Evolutionary conservation across 768 basidiomycete genomes (phyloP).

Genomic region (Mycena epipterygia): DNA sequence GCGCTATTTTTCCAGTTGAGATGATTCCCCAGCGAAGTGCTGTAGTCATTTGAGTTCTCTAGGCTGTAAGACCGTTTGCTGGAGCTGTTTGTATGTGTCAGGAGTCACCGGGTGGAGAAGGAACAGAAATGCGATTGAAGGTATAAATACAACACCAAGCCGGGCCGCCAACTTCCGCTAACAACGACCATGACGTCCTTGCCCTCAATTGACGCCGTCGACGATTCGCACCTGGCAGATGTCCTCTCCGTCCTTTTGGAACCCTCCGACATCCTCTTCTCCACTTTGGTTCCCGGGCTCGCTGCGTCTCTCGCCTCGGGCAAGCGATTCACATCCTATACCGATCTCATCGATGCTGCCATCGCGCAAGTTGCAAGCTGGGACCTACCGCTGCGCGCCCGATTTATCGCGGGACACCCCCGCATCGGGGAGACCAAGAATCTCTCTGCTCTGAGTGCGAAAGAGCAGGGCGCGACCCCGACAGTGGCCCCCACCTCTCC

Average conservation of each 20-base stretch:
- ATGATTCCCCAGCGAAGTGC: conserved; percentile 88
- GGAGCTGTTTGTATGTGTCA: too few species aligned
- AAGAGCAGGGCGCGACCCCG: conserved; percentile 75
- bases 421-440: conserved; percentile 88
- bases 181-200: conserved; percentile 35
- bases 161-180: too few species aligned
- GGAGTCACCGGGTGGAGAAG: too few species aligned
- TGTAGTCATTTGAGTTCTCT: conserved; percentile 43
- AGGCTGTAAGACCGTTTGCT: background rate
- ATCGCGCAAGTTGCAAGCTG: conserved; percentile 66
- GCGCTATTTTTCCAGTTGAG: conserved; percentile 79
- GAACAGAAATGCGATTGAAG: too few species aligned
- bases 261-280: conserved; percentile 69
- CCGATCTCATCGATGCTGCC: conserved; percentile 68
- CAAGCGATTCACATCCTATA: conserved; percentile 55
- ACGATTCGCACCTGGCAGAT: conserved; percentile 46
- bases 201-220: conserved; percentile 52
- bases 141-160: too few species aligned
- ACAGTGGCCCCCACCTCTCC: conserved; percentile 71
- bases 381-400: conserved; percentile 63
- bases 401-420: conserved; percentile 88
- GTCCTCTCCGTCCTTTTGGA: conserved; percentile 59
- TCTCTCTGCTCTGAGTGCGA: conserved; percentile 80
- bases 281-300: conserved; percentile 68
- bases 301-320: conserved; percentile 45